phyloP scores from a whole-genome alignment of 176 grass and related monocot genomes.

The Coix lacrymajobi region DNA sequence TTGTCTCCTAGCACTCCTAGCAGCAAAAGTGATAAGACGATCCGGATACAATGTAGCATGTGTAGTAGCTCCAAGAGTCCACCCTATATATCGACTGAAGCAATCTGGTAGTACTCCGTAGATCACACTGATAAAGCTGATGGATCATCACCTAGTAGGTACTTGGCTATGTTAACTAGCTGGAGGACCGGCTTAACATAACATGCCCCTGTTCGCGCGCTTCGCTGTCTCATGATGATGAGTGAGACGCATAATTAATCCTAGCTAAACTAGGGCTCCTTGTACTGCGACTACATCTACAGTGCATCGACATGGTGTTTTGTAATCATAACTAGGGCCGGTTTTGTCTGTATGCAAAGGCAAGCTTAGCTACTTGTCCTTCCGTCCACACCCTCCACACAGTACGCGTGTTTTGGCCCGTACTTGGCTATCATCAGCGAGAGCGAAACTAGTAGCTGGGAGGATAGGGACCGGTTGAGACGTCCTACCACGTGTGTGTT shows the following conservation, averaged over 20 bases:
- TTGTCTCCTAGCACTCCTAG: too few relatives aligned
- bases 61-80: too few relatives aligned
- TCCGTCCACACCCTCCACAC: background rate
- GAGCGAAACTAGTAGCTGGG: background rate
- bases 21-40: too few relatives aligned
- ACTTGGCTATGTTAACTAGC: background rate
- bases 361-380: background rate
- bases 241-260: background rate
- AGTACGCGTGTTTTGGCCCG: too few relatives aligned
- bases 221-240: background rate
- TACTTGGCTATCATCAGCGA: background rate
- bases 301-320: background rate
- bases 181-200: background rate
- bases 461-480: slow-evolving; percentile 4
- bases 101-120: too few relatives aligned
- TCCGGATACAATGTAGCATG: too few relatives aligned
- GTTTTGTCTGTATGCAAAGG: background rate
- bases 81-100: too few relatives aligned
- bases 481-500: too few relatives aligned
- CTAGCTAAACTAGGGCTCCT: too few relatives aligned
- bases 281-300: background rate
- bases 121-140: background rate
- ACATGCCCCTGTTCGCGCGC: background rate
- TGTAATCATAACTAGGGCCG: background rate
- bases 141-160: background rate